Evolutionary conservation across 2,329 filamentous ascomycete species (phyloP).

Genomic region (Orbilia blumenaviensis): DNA sequence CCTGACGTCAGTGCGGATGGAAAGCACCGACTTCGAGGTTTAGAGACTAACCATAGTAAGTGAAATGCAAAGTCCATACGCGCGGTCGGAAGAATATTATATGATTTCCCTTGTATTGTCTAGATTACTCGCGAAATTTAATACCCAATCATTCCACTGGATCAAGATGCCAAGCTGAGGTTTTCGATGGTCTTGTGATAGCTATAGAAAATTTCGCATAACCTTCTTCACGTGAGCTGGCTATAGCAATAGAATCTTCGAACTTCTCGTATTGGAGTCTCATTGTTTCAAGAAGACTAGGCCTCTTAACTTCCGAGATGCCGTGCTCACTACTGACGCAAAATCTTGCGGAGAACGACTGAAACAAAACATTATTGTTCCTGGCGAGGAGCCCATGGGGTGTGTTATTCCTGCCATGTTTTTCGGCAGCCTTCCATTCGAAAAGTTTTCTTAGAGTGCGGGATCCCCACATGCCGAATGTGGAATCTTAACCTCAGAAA

Average conservation of each 20-base stretch:
- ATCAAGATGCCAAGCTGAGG: background rate
- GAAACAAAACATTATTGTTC: background rate
- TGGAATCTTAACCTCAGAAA: background rate
- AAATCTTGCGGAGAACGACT: background rate
- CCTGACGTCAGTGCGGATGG: background rate
- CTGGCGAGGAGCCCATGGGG: background rate
- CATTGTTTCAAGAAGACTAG: background rate
- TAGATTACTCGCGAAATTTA: too few species aligned
- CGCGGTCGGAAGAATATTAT: too few species aligned
- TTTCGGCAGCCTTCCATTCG: slow-evolving; percentile 3
- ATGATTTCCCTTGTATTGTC: too few species aligned
- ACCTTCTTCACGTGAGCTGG: background rate
- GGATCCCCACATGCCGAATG: slow-evolving; percentile 31
- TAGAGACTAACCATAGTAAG: background rate
- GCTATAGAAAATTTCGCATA: background rate
- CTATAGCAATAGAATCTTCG: background rate
- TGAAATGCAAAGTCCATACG: background rate
- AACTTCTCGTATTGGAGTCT: background rate
- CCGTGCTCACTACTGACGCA: background rate
- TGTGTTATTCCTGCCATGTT: background rate
- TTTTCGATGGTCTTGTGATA: background rate
- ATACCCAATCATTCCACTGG: background rate
- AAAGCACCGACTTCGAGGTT: too few species aligned
- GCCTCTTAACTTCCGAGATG: slow-evolving; percentile 16
- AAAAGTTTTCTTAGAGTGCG: background rate